These are phyloP conservation scores for Grosmannia serpens DNA, from an alignment of 2,329 filamentous ascomycete genomes.

Conservation along the genomic window DNA sequence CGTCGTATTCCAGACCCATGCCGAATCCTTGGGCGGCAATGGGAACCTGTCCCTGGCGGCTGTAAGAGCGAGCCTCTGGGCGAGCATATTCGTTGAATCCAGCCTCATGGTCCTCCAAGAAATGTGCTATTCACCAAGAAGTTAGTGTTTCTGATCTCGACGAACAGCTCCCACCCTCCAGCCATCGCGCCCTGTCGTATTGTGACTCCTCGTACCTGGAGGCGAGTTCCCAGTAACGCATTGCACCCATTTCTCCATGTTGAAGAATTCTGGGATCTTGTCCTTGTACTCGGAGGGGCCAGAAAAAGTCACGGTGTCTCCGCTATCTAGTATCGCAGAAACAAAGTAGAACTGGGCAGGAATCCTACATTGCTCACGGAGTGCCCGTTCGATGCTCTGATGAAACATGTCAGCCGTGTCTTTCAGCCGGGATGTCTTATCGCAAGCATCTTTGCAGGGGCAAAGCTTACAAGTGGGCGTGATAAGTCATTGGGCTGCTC, in stretches of 20 bases:
- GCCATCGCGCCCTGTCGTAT: not conserved
- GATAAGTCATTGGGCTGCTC: conserved; percentile 8
- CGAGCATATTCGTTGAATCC: not conserved
- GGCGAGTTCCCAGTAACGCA: conserved; percentile 21
- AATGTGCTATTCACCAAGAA: not conserved
- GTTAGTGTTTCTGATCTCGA: not conserved
- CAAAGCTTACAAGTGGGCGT: conserved; percentile 14
- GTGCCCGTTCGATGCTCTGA: conserved; percentile 32
- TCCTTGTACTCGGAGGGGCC: conserved; percentile 29
- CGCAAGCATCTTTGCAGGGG: too few relatives aligned
- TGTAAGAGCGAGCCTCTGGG: not conserved
- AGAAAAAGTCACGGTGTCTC: conserved; percentile 31
- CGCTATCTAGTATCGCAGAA: conserved; percentile 36
- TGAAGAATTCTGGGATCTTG: conserved; percentile 34
- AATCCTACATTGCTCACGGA: conserved; percentile 41
- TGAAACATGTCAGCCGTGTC: conserved; percentile 1
- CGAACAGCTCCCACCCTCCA: not conserved
- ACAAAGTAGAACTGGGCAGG: conserved; percentile 41
- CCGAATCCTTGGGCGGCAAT: not conserved
- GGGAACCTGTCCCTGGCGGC: not conserved
- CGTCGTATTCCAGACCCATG: conserved; percentile 11
- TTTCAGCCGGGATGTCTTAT: not conserved
- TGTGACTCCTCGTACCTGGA: conserved; percentile 21
- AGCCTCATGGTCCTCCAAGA: not conserved
- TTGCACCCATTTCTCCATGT: conserved; percentile 27